Conservation (phyloP, 257 asterid species). For the Knoxia roxburghii region DNA sequence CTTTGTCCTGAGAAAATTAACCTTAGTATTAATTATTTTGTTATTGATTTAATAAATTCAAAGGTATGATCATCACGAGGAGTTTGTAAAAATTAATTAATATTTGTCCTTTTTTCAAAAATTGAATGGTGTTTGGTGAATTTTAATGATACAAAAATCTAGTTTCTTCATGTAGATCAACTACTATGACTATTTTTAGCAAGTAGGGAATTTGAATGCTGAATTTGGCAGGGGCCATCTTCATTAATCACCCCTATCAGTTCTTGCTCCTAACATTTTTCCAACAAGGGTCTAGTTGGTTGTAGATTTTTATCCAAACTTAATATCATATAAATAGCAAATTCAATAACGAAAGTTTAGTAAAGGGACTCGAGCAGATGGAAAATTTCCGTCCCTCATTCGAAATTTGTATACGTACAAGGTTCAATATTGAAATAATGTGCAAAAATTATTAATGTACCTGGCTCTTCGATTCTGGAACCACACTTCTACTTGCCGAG, state of each 20-base stretch:
- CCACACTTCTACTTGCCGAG: slow-evolving; percentile 97
- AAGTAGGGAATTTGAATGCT: not conserved
- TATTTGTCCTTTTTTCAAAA: no score
- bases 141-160: not conserved
- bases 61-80: slow-evolving; percentile 12
- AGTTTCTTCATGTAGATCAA: slow-evolving; percentile 4
- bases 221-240: not conserved
- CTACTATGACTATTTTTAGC: slow-evolving; percentile 2
- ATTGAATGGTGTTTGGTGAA: not conserved
- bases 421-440: no score
- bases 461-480: slow-evolving; percentile 94
- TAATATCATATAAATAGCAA: no score
- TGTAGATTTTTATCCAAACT: no score
- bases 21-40: not conserved
- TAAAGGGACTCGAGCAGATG: no score
- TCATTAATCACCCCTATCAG: not conserved
- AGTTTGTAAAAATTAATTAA: not conserved
- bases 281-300: no score
- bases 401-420: no score
- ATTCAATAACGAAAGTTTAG: no score
- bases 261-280: no score
- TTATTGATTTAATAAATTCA: not conserved
- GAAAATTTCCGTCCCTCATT: no score
- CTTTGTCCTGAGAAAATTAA: slow-evolving; percentile 78
- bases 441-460: slow-evolving; percentile 33